Evolutionary conservation across 2,329 filamentous ascomycete genomes (phyloP).

Genomic region (Coniosporium tulheliwenetii): DNA sequence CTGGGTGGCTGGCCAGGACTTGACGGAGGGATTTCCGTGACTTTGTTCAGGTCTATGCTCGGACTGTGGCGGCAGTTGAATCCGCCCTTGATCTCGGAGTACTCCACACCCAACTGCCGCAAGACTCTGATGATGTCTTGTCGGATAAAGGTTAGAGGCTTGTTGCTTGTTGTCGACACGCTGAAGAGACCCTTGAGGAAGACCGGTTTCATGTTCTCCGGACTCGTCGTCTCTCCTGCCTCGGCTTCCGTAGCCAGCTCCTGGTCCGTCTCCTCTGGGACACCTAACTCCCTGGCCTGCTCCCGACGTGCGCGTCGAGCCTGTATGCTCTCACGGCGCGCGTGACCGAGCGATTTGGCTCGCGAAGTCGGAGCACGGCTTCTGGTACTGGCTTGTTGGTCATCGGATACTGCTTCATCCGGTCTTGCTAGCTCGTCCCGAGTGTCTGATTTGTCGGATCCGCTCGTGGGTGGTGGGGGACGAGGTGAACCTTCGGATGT

Average conservation of each 20-base stretch:
- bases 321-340: constrained; percentile 82
- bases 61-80: constrained; percentile 81
- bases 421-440: constrained; percentile 30
- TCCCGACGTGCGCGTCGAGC: constrained; percentile 52
- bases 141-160: constrained; percentile 72
- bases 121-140: constrained; percentile 83
- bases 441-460: constrained; percentile 57
- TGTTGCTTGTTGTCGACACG: constrained; percentile 89
- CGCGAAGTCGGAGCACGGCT: constrained; percentile 49
- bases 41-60: constrained; percentile 67
- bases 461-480: constrained; percentile 60
- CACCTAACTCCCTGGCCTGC: constrained; percentile 47
- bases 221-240: constrained; percentile 34
- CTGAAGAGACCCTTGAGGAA: constrained; percentile 95
- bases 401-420: constrained; percentile 35
- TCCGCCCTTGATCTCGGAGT: constrained; percentile 79
- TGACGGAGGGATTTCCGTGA: constrained; percentile 21
- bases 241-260: constrained; percentile 42
- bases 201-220: constrained; percentile 80
- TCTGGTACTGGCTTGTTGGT: constrained; percentile 19
- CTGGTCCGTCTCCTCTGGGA: constrained; percentile 80
- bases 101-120: constrained; percentile 77
- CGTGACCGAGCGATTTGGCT: constrained; percentile 79
- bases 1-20: constrained; percentile 37
- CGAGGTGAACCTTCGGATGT: constrained; percentile 36